phyloP scores from a whole-genome alignment of 345 rosid genomes.

The Kandelia obovata region DNA sequence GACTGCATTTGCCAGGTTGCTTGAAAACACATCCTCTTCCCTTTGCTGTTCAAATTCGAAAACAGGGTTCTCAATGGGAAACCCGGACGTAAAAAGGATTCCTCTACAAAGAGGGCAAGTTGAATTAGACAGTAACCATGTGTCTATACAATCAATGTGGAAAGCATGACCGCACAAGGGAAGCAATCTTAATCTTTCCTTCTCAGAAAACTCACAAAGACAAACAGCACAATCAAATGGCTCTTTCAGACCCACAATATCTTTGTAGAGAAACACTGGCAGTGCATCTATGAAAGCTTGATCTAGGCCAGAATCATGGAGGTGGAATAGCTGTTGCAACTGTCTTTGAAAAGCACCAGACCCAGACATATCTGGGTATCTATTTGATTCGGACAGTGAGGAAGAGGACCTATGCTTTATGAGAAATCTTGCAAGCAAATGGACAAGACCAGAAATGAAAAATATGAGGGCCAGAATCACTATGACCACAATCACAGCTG shows the following conservation, averaged over 20 bases:
- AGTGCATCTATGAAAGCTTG: slow-evolving; percentile 85
- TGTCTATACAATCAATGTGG: slow-evolving; percentile 84
- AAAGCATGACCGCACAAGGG: slow-evolving; percentile 88
- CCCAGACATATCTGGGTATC: slow-evolving; percentile 55
- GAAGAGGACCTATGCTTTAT: slow-evolving; percentile 57
- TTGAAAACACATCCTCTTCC: slow-evolving; percentile 43
- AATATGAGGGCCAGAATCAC: slow-evolving; percentile 59
- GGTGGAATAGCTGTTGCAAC: slow-evolving; percentile 81
- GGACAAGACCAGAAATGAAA: slow-evolving; percentile 71
- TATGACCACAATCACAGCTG: slow-evolving; percentile 56
- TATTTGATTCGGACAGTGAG: slow-evolving; percentile 43
- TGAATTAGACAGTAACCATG: slow-evolving; percentile 87
- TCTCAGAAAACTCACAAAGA: slow-evolving; percentile 67
- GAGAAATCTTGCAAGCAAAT: slow-evolving; percentile 54
- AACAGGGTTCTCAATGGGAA: slow-evolving; percentile 52
- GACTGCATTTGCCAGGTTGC: slow-evolving; percentile 32
- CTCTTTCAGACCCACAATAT: slow-evolving; percentile 67
- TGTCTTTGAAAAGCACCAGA: slow-evolving; percentile 72
- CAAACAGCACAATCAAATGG: slow-evolving; percentile 93
- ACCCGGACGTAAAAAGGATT: slow-evolving; percentile 48
- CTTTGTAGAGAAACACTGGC: slow-evolving; percentile 69
- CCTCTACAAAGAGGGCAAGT: slow-evolving; percentile 95
- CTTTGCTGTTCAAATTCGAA: slow-evolving; percentile 47
- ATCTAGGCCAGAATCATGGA: slow-evolving; percentile 90
- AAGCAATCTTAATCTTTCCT: slow-evolving; percentile 72